These are phyloP conservation scores for Firmiana major DNA, from an alignment of 345 rosid genomes.

Conservation along the genomic window DNA sequence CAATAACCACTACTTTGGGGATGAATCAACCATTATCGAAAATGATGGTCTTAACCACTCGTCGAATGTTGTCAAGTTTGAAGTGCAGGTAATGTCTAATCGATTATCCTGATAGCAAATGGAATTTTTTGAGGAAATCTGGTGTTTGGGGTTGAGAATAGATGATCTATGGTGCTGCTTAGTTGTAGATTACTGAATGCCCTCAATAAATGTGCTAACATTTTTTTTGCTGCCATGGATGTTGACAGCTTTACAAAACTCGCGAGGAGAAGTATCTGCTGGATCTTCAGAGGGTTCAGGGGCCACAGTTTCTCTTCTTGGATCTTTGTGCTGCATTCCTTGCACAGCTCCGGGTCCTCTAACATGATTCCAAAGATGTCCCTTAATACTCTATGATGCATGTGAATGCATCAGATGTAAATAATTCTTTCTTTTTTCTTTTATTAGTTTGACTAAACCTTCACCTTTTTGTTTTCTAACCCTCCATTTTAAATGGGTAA, in stretches of 20 bases:
- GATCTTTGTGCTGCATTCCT: constrained; percentile 94
- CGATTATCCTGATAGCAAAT: background rate
- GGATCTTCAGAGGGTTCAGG: constrained; percentile 79
- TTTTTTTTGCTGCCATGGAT: background rate
- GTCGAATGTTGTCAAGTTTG: constrained; percentile 76
- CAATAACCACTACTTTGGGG: constrained; percentile 60
- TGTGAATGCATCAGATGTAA: constrained; percentile 30
- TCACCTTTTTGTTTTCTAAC: background rate
- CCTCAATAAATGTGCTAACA: background rate
- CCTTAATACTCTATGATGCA: constrained; percentile 19
- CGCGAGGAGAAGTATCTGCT: constrained; percentile 81
- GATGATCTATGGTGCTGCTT: background rate
- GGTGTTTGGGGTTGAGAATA: background rate
- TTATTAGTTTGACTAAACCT: background rate
- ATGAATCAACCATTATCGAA: constrained; percentile 55
- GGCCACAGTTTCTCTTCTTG: constrained; percentile 85
- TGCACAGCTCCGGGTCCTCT: constrained; percentile 75
- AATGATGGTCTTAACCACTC: constrained; percentile 42
- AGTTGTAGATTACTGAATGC: background rate
- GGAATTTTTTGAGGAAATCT: background rate
- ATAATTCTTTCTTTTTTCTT: constrained; percentile 1
- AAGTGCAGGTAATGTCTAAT: constrained; percentile 65
- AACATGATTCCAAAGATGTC: constrained; percentile 16
- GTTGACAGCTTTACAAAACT: constrained; percentile 80
- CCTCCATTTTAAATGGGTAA: constrained; percentile 35